These are phyloP conservation scores for Penicillium brasilianum DNA, from an alignment of 2,329 filamentous ascomycete species.

Conservation along the genomic window DNA sequence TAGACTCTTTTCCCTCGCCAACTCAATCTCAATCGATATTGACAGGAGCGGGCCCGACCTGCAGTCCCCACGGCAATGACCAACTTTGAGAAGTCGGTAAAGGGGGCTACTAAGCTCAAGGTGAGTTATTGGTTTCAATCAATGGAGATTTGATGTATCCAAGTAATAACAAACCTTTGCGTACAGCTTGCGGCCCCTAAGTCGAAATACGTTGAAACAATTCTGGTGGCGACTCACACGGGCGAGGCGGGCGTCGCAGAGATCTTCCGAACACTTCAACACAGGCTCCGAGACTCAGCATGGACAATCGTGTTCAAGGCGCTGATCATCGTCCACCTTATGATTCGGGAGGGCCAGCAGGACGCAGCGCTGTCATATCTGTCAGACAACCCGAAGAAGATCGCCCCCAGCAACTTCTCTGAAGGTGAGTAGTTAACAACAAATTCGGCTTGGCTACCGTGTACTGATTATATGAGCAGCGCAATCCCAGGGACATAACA, in stretches of 20 bases:
- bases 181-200: conserved; percentile 88
- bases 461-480: conserved; percentile 61
- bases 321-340: conserved; percentile 91
- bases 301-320: conserved; percentile 99
- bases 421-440: conserved; percentile 69
- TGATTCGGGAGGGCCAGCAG: conserved; percentile 93
- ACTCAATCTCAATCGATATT: not conserved
- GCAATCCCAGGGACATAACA: conserved; percentile 93
- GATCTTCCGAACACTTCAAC: conserved; percentile 89
- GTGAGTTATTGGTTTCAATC: conserved; percentile 53
- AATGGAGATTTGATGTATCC: not conserved
- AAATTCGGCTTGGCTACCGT: conserved; percentile 8
- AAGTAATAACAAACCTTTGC: conserved; percentile 25
- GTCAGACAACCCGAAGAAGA: conserved; percentile 77
- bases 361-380: conserved; percentile 88
- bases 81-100: conserved; percentile 96
- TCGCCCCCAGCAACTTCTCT: conserved; percentile 88
- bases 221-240: conserved; percentile 90
- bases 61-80: conserved; percentile 36
- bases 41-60: conserved; percentile 12
- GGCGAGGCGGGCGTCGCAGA: conserved; percentile 94
- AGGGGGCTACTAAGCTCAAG: conserved; percentile 98
- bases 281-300: conserved; percentile 89
- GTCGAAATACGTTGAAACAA: conserved; percentile 99
- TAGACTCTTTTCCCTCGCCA: not conserved